These are phyloP conservation scores for Sugiyamaella grinbergsii DNA, from an alignment of 1,139 yeast species.

Conservation along the genomic window DNA sequence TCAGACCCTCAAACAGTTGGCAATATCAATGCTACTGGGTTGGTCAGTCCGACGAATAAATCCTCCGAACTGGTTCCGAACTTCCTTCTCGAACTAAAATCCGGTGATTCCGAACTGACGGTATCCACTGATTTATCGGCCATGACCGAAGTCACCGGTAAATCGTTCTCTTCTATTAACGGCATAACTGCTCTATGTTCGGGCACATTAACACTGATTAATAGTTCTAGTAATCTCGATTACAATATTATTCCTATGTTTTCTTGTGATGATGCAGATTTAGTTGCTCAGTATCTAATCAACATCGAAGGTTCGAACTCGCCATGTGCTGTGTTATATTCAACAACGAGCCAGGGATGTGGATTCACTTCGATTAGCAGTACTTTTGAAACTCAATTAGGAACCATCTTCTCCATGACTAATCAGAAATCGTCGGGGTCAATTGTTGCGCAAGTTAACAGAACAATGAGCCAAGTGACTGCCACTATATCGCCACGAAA, in stretches of 20 bases:
- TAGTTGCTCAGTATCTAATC: slow-evolving; percentile 34
- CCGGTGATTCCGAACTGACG: slow-evolving; percentile 24
- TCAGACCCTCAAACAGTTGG: slow-evolving; percentile 26
- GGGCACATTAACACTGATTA: slow-evolving; percentile 31
- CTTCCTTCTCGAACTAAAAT: slow-evolving; percentile 26
- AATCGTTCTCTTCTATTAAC: slow-evolving; percentile 26
- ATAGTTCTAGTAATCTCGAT: slow-evolving; percentile 25
- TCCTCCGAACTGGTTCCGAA: slow-evolving; percentile 24
- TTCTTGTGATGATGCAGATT: slow-evolving; percentile 36
- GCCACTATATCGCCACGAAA: slow-evolving; percentile 30
- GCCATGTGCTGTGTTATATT: slow-evolving; percentile 39
- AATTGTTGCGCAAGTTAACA: slow-evolving; percentile 31
- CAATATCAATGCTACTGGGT: slow-evolving; percentile 24
- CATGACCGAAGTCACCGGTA: slow-evolving; percentile 33
- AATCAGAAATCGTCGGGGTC: slow-evolving; percentile 33
- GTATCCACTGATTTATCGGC: slow-evolving; percentile 33
- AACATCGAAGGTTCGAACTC: slow-evolving; percentile 33
- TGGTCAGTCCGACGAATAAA: slow-evolving; percentile 30
- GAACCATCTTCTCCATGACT: slow-evolving; percentile 38
- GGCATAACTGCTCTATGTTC: slow-evolving; percentile 33
- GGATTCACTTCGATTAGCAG: slow-evolving; percentile 29
- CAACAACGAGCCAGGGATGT: slow-evolving; percentile 35
- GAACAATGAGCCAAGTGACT: slow-evolving; percentile 25
- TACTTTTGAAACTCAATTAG: slow-evolving; percentile 36
- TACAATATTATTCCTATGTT: slow-evolving; percentile 36